Conservation (phyloP, 768 basidiomycete genomes). For the Auricularia heimuer region DNA sequence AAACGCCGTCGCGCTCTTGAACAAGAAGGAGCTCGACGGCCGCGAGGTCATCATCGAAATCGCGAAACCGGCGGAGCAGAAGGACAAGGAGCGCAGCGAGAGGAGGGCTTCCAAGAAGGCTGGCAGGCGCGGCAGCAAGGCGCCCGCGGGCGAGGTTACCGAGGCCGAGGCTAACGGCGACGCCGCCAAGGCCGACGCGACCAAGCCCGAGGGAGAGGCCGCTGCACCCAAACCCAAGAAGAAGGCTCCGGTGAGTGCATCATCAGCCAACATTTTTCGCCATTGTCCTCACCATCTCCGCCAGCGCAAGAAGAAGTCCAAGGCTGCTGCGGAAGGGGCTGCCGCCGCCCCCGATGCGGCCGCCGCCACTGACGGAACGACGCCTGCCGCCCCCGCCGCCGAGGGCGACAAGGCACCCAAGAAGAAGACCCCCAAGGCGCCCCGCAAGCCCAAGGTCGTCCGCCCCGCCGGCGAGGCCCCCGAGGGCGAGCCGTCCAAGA, state of each 20-base stretch:
- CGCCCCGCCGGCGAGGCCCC: constrained; percentile 79
- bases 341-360: constrained; percentile 18
- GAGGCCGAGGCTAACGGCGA: constrained; percentile 86
- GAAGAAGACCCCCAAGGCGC: constrained; percentile 49
- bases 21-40: constrained; percentile 84
- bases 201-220: constrained; percentile 43
- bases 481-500: constrained; percentile 78
- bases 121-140: constrained; percentile 77
- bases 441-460: constrained; percentile 43
- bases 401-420: constrained; percentile 24
- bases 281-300: neutral
- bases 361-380: constrained; percentile 27
- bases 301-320: constrained; percentile 31
- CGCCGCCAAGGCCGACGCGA: constrained; percentile 36
- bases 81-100: constrained; percentile 74
- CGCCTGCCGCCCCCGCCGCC: constrained; percentile 24
- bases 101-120: constrained; percentile 70
- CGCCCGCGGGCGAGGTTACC: constrained; percentile 81
- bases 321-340: constrained; percentile 31
- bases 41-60: constrained; percentile 85
- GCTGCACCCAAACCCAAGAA: constrained; percentile 66
- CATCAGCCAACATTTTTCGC: constrained; percentile 13
- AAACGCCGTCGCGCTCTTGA: constrained; percentile 74
- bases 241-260: constrained; percentile 44
- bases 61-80: constrained; percentile 84